Evolutionary conservation across 2,329 filamentous ascomycete genomes (phyloP).

Genomic region (Phaeosphaeria sp.): DNA sequence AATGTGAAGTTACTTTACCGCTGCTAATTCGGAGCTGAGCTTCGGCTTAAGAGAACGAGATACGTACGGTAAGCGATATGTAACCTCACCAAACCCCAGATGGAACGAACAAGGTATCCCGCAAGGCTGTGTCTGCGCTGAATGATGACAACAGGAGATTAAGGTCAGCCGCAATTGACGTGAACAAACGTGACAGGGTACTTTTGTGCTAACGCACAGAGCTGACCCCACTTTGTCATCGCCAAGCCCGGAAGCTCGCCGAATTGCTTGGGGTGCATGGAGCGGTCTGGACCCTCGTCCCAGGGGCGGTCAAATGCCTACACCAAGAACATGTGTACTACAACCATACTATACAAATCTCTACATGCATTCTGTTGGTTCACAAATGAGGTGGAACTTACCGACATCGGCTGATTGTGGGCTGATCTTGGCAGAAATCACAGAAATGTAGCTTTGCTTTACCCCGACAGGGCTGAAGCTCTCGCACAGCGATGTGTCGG

Average conservation of each 20-base stretch:
- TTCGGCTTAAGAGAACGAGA: too few relatives aligned
- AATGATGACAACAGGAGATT: neutral
- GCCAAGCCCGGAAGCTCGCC: neutral
- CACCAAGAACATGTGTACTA: neutral
- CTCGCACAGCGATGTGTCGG: neutral
- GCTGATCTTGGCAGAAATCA: neutral
- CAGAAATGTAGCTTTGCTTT: neutral
- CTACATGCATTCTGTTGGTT: neutral
- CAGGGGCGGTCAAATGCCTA: neutral
- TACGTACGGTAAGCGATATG: neutral
- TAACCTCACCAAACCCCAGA: neutral
- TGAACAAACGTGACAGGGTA: neutral
- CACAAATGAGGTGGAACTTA: neutral
- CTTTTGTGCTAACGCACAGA: neutral
- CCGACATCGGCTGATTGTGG: neutral
- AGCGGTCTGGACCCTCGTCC: neutral
- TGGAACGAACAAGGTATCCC: neutral
- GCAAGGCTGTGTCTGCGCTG: neutral
- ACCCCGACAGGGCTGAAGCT: neutral
- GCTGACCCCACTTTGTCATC: neutral
- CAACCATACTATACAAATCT: neutral
- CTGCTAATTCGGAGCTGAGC: neutral
- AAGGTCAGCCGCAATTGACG: neutral
- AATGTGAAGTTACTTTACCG: neutral
- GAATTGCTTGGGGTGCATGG: neutral